Evolutionary conservation across 352 stramenopile genomes (phyloP), one percentile per base, ranked within the genome.

Genomic region (Phytophthora syringae): DNA sequence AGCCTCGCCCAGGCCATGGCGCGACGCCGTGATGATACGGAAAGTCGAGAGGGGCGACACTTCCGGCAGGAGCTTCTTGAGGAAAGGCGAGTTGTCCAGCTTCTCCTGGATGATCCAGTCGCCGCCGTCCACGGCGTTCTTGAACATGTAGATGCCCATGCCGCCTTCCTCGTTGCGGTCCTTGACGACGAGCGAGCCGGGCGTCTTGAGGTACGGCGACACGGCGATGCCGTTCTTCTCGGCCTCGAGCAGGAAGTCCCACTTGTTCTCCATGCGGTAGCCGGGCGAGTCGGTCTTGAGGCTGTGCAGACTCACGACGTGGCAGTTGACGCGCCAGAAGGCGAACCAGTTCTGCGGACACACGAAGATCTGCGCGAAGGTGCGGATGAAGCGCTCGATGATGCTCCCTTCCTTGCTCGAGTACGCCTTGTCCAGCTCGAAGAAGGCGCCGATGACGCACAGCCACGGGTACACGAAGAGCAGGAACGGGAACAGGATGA

Each of bases 211-310:
- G 78, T 96, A 98, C 9, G 97, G 97, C 34, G 92, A 97, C 32
- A 99, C 85, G 5, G 97, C 95, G 25, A 99, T 97, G 37, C 79
- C 84, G 36, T 89, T 67, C 64, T 97, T 93, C 32, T 93, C 80
- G n/a, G 92, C 88, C 63, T 98, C 84, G 30, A 97, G 72, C 2
- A 99, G 74, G 70, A 99, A 99, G 53, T 97, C 98, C 96, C 97
- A 99, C 80, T 99, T 99, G 82, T 99, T 98, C 78, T 99, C 96
- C 92, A 98, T 98, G 49, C 87, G 65, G 76, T 99, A 99, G 47
- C 90, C 94, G 2, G 80, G 68, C 15, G 92, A 96, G 68, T 97
- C 81, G 36, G 92, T 98, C 60, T 98, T 87, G 37, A 97, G 82
- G 47, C 93, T 91, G 85, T 99, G 97, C 60, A 98, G 84, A 65